Conservation (phyloP, 495 filamentous ascomycete genomes). For the Entonaema liquescens region DNA sequence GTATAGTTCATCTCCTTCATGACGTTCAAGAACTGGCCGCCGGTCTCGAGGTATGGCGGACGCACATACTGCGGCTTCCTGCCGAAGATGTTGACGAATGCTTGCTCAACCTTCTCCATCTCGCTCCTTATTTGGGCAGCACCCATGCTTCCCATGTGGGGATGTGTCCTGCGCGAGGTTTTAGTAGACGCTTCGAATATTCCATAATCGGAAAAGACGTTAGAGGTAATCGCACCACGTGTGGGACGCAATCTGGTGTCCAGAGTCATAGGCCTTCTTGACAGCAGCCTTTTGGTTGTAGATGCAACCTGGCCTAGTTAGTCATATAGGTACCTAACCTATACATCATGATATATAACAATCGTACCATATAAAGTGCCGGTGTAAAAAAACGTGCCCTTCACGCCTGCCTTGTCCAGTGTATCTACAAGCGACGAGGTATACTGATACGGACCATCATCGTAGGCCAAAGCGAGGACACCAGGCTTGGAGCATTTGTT, state of each 20-base stretch:
- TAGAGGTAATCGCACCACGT: constrained; percentile 50
- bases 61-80: constrained; percentile 64
- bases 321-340: not conserved
- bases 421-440: constrained; percentile 46
- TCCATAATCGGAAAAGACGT: not conserved
- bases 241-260: constrained; percentile 63
- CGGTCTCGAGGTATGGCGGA: constrained; percentile 60
- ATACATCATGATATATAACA: not conserved
- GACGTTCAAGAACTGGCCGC: constrained; percentile 52
- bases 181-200: constrained; percentile 13
- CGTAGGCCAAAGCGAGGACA: constrained; percentile 66
- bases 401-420: constrained; percentile 49
- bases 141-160: constrained; percentile 54
- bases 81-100: constrained; percentile 62
- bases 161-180: constrained; percentile 50
- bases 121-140: constrained; percentile 53
- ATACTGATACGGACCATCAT: constrained; percentile 73
- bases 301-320: constrained; percentile 54
- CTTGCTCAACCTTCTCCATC: constrained; percentile 61
- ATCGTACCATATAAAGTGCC: constrained; percentile 59
- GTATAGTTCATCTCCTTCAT: constrained; percentile 60
- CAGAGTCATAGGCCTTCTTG: constrained; percentile 58
- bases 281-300: constrained; percentile 58
- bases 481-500: constrained; percentile 53
- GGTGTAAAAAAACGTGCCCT: constrained; percentile 64